Base-by-base conservation (phyloP, 2,329 filamentous ascomycete species). In the Magnaporthiopsis rhizophila region DNA sequence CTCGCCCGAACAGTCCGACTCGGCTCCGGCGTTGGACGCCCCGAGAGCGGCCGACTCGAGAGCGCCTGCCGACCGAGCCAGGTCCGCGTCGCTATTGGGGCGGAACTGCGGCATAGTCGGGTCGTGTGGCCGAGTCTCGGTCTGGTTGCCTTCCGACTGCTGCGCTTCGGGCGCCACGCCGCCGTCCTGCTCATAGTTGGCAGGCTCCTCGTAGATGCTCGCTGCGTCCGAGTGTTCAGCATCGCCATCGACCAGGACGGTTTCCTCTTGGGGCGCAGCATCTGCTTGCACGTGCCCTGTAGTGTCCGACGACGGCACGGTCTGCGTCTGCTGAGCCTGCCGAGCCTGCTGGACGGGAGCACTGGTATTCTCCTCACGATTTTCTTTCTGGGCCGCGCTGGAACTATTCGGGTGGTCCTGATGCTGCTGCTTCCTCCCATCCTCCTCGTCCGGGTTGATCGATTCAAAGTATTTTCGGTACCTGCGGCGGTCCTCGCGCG, bases 101-200 rank as follows among this genome's bases (percentile, higher is more conserved):
- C 85, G 81, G 71, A 89, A 89, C 69, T 90, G 88, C 11, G 88
- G 88, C 73, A 90, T 78, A 0, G 87, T 90, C 9, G 85, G 85
- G 69, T 91, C 88, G n/a, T 28, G 38, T n/a, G 28, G 28, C 26
- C 9, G 7, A 6, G 28, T 62, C 61, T 62, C 26, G 24, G 45
- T 6, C 45, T 53, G n/a, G 26, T 21, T 26, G 60, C 18, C 34
- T 50, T 53, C 26, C 11, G 38, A 6, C 11, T 6, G 12, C 21
- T 28, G 26, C 12, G 5, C 50, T 32, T 53, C 24, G 24, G 28
- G 36, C 36, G 12, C 3, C 7, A 3, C 13, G 38, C 4, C 9
- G 18, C 28, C 60, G 28, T 62, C 36, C 21, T 28, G 57, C 24
- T 58, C 57, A 58, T 30, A 30, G 24, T 26, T 58, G 18, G 45